Evolutionary conservation across 768 basidiomycete genomes (phyloP), one percentile per base, ranked within the genome.

Genomic region (Boletus reticuloceps): DNA sequence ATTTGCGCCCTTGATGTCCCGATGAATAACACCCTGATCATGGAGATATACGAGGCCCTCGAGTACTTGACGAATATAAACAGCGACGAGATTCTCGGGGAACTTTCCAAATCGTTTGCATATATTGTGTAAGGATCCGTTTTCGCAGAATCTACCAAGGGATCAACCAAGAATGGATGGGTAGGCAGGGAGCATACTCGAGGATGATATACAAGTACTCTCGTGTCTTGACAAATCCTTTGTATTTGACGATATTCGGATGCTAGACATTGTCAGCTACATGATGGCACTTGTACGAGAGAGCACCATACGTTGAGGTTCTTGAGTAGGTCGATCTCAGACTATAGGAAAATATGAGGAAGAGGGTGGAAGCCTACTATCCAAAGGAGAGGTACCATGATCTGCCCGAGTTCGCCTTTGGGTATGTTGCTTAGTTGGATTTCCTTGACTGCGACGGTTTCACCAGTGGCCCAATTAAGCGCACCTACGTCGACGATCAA

Each of bases 1-100:
- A 61, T 99, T 99, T 14, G 97, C 96, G 36, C 97, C 97, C 71
- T 99, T 99, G 77, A 99, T 98, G 65, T 99, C 97, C 32, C 97
- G 82, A 70, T 99, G 97, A 63, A 99, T 98, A 58, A 99, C 97
- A 78, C 97, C 97, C 76, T 98, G 96, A 62, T 98, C 96, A 67
- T 99, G 97, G 19, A 99, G 84, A 69, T 99, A 99, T 46, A 95
- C 88, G 34, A 99, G 80, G 2, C 97, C 97, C 64, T 96, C 91
- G 31, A 99, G 80, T 22, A 98, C 92, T 73, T 99, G 97, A 42
- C 90, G 91, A 63, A 98, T 92, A 75, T 98, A 98, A 16, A 98
- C 91, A 0, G 91, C 94, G 27, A 98, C 96, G 19, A 99, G 85
- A 62, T 84, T 90, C 71, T 99, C 97, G 1, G 97, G 97, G 68